Percentiles rank a stretch among this genome's conserved stretches.
phyloP scores from a whole-genome alignment of 2,329 filamentous ascomycete genomes.

The Fusarium nanum region DNA sequence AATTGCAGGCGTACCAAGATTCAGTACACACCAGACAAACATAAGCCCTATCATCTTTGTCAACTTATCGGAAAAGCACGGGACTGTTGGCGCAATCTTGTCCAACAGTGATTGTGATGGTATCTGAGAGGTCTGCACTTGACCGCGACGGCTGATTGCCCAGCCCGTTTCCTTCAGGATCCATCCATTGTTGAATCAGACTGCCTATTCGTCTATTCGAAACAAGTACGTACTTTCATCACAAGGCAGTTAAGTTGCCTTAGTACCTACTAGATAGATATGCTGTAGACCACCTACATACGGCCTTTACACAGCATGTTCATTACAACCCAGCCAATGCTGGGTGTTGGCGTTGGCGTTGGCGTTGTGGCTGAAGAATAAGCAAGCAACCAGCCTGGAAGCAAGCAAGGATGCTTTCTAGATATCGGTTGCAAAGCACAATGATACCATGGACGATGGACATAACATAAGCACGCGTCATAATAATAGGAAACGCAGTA shows the following conservation, averaged over 20 bases:
- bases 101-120: neutral
- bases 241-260: too few species aligned
- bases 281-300: neutral
- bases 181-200: neutral
- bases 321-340: neutral
- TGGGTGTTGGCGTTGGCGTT: neutral
- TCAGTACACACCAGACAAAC: neutral
- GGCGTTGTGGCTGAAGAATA: neutral
- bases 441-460: neutral
- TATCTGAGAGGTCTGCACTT: neutral
- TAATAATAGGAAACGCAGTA: neutral
- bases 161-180: neutral
- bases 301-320: neutral
- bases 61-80: neutral
- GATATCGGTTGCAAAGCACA: neutral
- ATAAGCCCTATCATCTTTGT: neutral
- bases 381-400: neutral
- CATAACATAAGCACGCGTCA: neutral
- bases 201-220: neutral
- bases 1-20: slow-evolving; percentile 11
- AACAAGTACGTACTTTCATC: neutral
- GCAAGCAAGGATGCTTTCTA: neutral
- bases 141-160: neutral
- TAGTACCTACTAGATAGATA: too few species aligned
- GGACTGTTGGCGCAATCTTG: slow-evolving; percentile 8